Percentiles rank a stretch among this genome's conserved stretches.
phyloP scores from a whole-genome alignment of 352 stramenopile species.

The Globisporangium nodosum region DNA sequence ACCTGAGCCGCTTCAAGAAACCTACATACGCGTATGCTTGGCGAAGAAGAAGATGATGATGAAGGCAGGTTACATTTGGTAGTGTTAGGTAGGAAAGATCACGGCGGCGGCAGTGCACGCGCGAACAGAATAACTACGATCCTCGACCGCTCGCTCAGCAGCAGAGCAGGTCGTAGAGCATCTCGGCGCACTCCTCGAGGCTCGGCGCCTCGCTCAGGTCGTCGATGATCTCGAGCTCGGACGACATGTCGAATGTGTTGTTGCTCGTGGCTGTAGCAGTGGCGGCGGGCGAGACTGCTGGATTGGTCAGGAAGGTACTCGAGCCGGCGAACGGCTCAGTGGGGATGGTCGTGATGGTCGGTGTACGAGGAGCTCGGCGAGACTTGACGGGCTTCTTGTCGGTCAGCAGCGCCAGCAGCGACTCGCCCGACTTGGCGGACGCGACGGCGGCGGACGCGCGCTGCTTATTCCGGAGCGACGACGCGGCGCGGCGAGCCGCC shows the following conservation, averaged over 20 bases:
- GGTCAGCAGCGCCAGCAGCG: constrained; percentile 10
- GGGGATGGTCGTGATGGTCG: background rate
- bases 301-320: background rate
- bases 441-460: background rate
- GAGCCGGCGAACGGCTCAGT: background rate
- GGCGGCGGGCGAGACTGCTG: background rate
- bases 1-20: too few species aligned
- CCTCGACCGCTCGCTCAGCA: constrained; percentile 8
- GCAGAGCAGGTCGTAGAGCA: constrained; percentile 66
- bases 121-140: background rate
- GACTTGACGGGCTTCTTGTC: constrained; percentile 1
- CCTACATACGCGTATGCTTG: too few species aligned
- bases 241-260: constrained; percentile 1
- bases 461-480: constrained; percentile 2
- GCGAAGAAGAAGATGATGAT: too few species aligned
- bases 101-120: too few species aligned
- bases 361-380: background rate
- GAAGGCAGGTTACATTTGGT: background rate
- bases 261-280: background rate
- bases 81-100: background rate
- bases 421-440: constrained; percentile 1
- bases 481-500: background rate
- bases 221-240: constrained; percentile 17
- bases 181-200: constrained; percentile 59
- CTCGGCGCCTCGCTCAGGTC: constrained; percentile 45